Percentiles rank a stretch among this genome's conserved stretches.
Evolutionary conservation across 306 rosid species (phyloP).

Genomic region (Trifolium subterraneum): DNA sequence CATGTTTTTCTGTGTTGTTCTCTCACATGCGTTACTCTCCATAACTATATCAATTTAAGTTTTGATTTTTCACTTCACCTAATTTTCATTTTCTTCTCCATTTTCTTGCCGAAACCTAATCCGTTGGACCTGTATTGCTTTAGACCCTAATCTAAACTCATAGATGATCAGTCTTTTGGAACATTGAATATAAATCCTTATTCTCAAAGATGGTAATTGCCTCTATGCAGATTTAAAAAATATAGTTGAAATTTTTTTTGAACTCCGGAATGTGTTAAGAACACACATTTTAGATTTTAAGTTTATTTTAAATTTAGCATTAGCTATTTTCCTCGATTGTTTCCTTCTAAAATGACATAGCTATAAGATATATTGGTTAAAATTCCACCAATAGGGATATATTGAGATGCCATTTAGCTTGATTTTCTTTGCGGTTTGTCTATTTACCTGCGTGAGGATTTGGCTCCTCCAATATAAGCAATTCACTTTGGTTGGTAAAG

Average conservation of each 20-base stretch:
- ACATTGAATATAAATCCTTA: background rate
- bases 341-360: no score
- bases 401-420: background rate
- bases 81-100: background rate
- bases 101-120: background rate
- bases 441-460: slow-evolving; percentile 1
- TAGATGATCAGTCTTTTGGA: background rate
- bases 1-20: background rate
- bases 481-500: background rate
- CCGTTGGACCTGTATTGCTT: background rate
- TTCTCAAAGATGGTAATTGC: background rate
- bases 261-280: background rate
- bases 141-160: background rate
- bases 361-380: no score
- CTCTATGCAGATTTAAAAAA: background rate
- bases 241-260: background rate
- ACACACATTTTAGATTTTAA: background rate
- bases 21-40: slow-evolving; percentile 5
- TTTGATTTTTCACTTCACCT: background rate
- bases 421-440: background rate
- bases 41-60: background rate
- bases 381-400: slow-evolving; percentile 1
- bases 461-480: background rate
- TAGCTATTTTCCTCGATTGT: no score
- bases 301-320: no score